Evolutionary conservation across 768 basidiomycete genomes (phyloP), one percentile per base, ranked within the genome.

Genomic region (Sporobolomyces roseus): DNA sequence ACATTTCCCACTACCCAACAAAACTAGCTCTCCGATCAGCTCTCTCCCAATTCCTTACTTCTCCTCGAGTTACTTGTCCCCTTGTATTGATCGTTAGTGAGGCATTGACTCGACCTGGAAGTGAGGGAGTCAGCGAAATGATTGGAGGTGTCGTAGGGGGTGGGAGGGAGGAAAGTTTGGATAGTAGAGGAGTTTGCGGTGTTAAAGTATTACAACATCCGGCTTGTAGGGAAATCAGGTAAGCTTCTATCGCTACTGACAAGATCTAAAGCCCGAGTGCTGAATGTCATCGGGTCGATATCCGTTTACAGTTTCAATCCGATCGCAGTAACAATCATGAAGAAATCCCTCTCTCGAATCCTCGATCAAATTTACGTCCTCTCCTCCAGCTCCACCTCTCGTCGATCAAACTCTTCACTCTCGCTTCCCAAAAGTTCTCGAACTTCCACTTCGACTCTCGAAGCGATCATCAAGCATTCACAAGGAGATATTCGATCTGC

Each of bases 401-500:
- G 86, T 0, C 81, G 86, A 0, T 86, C 85, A 63, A 29, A 59
- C 5, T n/a, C n/a, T n/a, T n/a, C n/a, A n/a, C n/a, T n/a, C n/a
- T n/a, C n/a, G n/a, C n/a, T n/a, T n/a, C n/a, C n/a, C n/a, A n/a
- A n/a, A n/a, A n/a, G 10, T 41, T 41, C 38, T 41, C 17, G 10
- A 41, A 41, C 38, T 41, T 41, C 38, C 9, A 41, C 38, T 41
- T 41, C 38, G 17, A 41, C 85, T 1, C 75, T 96, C 0, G 88
- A 94, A 60, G 78, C 86, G 25, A 83, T 97, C 66, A 84, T 93
- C 7, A 85, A 87, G 58, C 85, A 88, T 2, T 83, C 89, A 4
- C 88, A 89, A 75, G 96, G 96, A 0, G 96, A 99, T 76, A 89
- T 99, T 43, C 83, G 96, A 49, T 90, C 89, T 64, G 94, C 93